Evolutionary conservation across 345 rosid genomes (phyloP).

Genomic region (Mallotus nudiflorus): DNA sequence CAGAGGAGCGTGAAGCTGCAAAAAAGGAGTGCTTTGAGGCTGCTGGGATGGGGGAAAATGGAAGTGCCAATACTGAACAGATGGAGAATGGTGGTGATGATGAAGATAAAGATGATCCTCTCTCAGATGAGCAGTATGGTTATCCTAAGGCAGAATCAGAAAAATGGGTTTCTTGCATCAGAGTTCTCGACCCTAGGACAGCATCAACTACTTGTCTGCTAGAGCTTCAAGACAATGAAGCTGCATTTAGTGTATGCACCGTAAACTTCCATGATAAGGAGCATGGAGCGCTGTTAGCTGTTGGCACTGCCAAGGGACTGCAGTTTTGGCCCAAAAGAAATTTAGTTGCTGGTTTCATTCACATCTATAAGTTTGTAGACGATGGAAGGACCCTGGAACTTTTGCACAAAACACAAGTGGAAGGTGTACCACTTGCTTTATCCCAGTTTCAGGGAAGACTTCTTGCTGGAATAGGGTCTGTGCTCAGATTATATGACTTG

Average conservation of each 20-base stretch:
- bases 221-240: conserved; percentile 98
- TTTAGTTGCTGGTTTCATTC: conserved; percentile 73
- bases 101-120: conserved; percentile 81
- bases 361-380: conserved; percentile 86
- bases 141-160: conserved; percentile 94
- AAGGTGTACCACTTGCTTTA: conserved; percentile 85
- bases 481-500: conserved; percentile 86
- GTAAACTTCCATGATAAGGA: conserved; percentile 97
- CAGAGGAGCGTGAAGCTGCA: conserved; percentile 96
- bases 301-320: conserved; percentile 90
- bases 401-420: conserved; percentile 95
- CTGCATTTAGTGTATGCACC: conserved; percentile 89
- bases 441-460: conserved; percentile 97
- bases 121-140: conserved; percentile 95
- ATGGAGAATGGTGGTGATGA: conserved; percentile 84
- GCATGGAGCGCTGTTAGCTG: conserved; percentile 88
- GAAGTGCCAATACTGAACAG: conserved; percentile 55
- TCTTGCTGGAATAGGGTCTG: conserved; percentile 87
- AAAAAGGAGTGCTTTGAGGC: conserved; percentile 87
- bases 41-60: conserved; percentile 81
- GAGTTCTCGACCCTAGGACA: conserved; percentile 88
- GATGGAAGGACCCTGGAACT: conserved; percentile 86
- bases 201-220: conserved; percentile 80
- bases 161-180: conserved; percentile 96
- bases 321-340: conserved; percentile 85